A percentile compares a stretch with the other conserved stretches of the same genome.
phyloP scores from a whole-genome alignment of 495 filamentous ascomycete species.

The Eremomyces bilateralis region DNA sequence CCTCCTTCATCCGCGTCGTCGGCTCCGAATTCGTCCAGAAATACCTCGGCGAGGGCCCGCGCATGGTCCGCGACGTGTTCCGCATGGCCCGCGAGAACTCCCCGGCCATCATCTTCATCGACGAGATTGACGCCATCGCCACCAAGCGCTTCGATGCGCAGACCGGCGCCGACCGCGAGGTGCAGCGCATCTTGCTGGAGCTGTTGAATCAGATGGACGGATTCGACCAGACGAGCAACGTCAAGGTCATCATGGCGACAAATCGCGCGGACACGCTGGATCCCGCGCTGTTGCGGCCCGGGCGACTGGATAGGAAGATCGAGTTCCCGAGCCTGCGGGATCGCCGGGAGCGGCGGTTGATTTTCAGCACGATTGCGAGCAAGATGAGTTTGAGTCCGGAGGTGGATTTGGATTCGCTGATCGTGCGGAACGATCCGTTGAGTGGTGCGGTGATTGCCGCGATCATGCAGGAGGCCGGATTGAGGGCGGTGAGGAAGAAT shows the following conservation, averaged over 20 bases:
- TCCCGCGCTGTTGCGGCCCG: conserved; percentile 79
- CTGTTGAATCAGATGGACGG: conserved; percentile 99
- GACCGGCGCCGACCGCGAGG: conserved; percentile 90
- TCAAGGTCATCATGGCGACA: conserved; percentile 99
- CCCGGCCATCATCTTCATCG: conserved; percentile 97
- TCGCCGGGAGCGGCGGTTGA: conserved; percentile 77
- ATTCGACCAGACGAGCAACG: conserved; percentile 94
- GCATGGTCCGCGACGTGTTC: conserved; percentile 98
- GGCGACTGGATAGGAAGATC: conserved; percentile 92
- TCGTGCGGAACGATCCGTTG: conserved; percentile 86
- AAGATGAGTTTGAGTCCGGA: conserved; percentile 96
- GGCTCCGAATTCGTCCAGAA: conserved; percentile 98
- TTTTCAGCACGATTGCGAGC: conserved; percentile 84
- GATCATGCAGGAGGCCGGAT: conserved; percentile 96
- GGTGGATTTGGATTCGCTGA: conserved; percentile 86
- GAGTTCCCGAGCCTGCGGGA: conserved; percentile 88
- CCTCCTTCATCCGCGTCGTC: conserved; percentile 94
- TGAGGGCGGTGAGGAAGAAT: conserved; percentile 92
- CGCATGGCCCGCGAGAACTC: conserved; percentile 97
- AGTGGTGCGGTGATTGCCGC: conserved; percentile 92
- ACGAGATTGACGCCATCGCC: conserved; percentile 97
- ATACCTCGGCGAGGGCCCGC: conserved; percentile 89
- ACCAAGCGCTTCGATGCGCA: conserved; percentile 98
- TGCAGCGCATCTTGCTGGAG: conserved; percentile 92
- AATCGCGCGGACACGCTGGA: conserved; percentile 95